phyloP scores from a whole-genome alignment of 441 rosid species.

The Erodium trifolium region DNA sequence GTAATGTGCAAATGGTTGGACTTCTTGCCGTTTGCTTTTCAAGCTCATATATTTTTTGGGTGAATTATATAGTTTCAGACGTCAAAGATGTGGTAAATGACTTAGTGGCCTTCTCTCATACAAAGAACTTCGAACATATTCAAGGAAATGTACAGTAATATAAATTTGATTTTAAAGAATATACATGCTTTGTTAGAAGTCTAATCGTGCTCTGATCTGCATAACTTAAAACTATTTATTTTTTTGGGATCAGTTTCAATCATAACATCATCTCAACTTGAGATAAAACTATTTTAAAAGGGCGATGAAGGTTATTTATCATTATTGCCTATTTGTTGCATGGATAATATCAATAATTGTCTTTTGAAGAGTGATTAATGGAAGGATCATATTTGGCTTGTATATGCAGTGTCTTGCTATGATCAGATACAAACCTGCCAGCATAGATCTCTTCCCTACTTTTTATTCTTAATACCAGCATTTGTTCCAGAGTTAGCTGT shows the following conservation, averaged over 20 bases:
- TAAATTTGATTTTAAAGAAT: not conserved
- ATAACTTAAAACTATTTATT: not conserved
- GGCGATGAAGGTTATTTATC: not conserved
- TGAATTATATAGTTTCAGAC: not conserved
- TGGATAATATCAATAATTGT: not conserved
- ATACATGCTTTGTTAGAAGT: not conserved
- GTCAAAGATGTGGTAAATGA: slow-evolving; percentile 7
- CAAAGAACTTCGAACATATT: not conserved
- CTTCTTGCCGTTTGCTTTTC: not conserved
- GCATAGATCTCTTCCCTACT: not conserved
- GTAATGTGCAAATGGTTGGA: not conserved
- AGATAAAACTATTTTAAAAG: not conserved
- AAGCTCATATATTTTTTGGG: not conserved
- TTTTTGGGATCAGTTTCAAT: slow-evolving; percentile 4
- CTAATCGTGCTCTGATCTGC: not conserved
- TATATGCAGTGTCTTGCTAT: too few species aligned
- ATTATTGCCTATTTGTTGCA: not conserved
- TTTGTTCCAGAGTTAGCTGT: not conserved
- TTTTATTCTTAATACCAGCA: not conserved
- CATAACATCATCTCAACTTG: slow-evolving; percentile 5
- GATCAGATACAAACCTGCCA: not conserved
- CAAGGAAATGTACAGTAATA: not conserved
- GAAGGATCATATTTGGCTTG: slow-evolving; percentile 4
- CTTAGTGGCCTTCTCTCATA: slow-evolving; percentile 1
- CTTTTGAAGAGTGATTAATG: not conserved